These are phyloP conservation scores for Gynostemma pentaphyllum DNA, from an alignment of 306 rosid genomes.

Conservation along the genomic window DNA sequence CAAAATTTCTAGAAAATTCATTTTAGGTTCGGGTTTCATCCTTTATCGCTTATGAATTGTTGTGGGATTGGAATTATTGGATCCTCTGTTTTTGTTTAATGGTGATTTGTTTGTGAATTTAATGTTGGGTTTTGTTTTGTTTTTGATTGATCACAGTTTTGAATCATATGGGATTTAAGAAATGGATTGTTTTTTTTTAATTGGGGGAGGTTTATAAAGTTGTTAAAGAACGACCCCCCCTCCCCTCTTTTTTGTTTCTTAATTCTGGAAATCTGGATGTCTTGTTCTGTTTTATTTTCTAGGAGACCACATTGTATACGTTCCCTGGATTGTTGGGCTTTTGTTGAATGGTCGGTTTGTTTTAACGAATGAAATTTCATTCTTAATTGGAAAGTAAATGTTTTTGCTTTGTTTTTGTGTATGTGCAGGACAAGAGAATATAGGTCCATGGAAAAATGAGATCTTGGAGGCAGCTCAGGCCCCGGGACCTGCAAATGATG, in stretches of 20 bases:
- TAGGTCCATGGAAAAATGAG: conserved; percentile 70
- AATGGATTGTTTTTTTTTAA: background rate
- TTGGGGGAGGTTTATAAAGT: background rate
- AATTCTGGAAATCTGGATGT: background rate
- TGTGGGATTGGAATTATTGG: conserved; percentile 26
- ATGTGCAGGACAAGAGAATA: conserved; percentile 42
- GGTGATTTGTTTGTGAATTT: background rate
- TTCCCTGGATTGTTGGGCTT: background rate
- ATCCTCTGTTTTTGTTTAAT: conserved; percentile 1
- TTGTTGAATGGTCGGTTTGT: background rate
- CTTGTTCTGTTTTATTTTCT: background rate
- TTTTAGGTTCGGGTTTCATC: conserved; percentile 43
- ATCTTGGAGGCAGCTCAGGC: conserved; percentile 38
- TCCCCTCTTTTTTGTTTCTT: no score
- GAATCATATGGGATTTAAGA: background rate
- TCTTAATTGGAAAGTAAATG: background rate
- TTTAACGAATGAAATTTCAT: background rate
- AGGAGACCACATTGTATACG: background rate
- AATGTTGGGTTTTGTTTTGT: background rate
- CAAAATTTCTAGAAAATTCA: conserved; percentile 20
- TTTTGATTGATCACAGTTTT: background rate
- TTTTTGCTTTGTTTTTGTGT: background rate
- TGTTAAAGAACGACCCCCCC: no score
- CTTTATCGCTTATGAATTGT: conserved; percentile 3
- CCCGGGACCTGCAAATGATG: conserved; percentile 46